A percentile compares a stretch with the other conserved stretches of the same genome.
Conservation (phyloP, 2,329 filamentous ascomycete species). For the Ascochyta koolunga region DNA sequence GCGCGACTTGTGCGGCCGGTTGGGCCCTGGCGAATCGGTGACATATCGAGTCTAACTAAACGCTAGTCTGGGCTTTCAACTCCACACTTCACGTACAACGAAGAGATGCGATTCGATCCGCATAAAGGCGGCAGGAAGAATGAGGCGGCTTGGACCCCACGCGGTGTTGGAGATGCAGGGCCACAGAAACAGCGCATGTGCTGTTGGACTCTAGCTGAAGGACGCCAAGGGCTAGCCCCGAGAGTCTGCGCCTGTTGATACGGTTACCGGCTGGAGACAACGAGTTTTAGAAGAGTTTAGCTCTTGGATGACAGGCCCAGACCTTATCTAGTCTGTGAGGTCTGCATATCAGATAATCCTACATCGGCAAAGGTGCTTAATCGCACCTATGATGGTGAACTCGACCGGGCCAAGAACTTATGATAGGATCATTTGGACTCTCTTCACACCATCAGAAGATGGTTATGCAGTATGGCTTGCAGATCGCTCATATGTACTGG, state of each 20-base stretch:
- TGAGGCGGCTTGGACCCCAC: slow-evolving; percentile 11
- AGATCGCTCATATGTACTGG: slow-evolving; percentile 10
- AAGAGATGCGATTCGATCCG: slow-evolving; percentile 6
- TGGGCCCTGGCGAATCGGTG: slow-evolving; percentile 11
- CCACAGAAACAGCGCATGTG: neutral
- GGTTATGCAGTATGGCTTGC: slow-evolving; percentile 7
- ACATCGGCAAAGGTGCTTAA: neutral
- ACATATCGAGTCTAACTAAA: slow-evolving; percentile 14
- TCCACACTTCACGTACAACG: slow-evolving; percentile 8
- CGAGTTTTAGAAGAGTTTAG: neutral
- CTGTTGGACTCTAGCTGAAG: neutral
- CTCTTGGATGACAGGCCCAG: neutral
- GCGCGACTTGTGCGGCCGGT: slow-evolving; percentile 17
- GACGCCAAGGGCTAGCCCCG: neutral
- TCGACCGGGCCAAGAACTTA: neutral
- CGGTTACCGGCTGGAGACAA: neutral
- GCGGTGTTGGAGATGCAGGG: slow-evolving; percentile 1
- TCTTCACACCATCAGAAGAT: slow-evolving; percentile 7
- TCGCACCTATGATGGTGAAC: slow-evolving; percentile 5
- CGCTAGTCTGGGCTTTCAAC: neutral
- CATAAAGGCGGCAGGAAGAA: slow-evolving; percentile 8
- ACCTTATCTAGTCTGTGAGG: neutral
- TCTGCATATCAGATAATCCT: slow-evolving; percentile 3
- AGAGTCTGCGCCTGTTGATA: neutral
- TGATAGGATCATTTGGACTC: slow-evolving; percentile 2